A percentile compares a stretch with the other conserved stretches of the same genome.
These are phyloP conservation scores for Fraxinus cuspidata DNA, from an alignment of 257 asterid species.

Conservation along the genomic window DNA sequence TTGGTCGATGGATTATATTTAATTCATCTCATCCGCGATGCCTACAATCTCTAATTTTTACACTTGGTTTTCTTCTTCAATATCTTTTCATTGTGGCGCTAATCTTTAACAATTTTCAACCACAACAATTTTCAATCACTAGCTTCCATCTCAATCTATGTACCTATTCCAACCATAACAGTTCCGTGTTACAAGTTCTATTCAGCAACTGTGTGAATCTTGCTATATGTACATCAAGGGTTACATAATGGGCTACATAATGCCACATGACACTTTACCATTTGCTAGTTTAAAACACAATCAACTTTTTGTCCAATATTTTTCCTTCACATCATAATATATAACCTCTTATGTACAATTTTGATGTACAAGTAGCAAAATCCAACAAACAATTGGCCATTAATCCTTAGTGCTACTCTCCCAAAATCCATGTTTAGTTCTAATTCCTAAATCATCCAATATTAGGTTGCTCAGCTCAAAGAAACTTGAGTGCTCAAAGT, in stretches of 20 bases:
- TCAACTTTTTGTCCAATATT: no score
- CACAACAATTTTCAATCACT: no score
- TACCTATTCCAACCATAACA: not conserved
- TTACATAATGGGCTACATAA: no score
- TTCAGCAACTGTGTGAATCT: not conserved
- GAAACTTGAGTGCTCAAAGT: not conserved
- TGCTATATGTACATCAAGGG: no score
- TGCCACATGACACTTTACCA: no score
- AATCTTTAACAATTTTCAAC: not conserved
- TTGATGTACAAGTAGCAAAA: no score
- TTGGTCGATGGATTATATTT: not conserved
- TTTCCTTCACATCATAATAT: no score
- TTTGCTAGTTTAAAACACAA: no score
- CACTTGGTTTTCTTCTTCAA: not conserved
- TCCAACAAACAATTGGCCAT: not conserved
- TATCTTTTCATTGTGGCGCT: not conserved
- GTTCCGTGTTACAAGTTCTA: not conserved
- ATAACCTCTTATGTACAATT: no score
- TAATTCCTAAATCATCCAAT: not conserved
- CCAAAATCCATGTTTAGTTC: not conserved
- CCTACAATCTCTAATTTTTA: not conserved
- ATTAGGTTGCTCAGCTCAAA: slow-evolving; percentile 1
- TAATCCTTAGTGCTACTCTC: not conserved
- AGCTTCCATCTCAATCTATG: no score
- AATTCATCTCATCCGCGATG: not conserved